Base-by-base conservation (phyloP, 2,329 filamentous ascomycete species). In the Aspergillus sp. region DNA sequence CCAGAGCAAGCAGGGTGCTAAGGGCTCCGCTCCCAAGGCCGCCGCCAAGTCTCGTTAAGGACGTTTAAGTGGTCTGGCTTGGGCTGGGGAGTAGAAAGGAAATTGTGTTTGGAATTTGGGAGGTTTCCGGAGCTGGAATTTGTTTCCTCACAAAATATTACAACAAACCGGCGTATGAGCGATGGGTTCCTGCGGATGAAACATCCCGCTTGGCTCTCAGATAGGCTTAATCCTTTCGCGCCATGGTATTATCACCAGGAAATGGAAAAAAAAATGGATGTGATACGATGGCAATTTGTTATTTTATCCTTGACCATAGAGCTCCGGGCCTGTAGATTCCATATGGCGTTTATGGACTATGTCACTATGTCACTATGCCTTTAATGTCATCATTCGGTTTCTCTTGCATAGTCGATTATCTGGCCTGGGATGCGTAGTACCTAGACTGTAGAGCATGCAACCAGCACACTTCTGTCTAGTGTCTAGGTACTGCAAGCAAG, bases 1-100 rank as follows among this genome's bases (percentile, higher is more conserved):
- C 71, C 78, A 85, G 72, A 90, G 89, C 84, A 98, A 98, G 88
- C 89, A 95, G 82, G 90, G 89, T 67, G 85, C 89, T 58, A 95
- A 95, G 84, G 93, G 93, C 66, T 82, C 90, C 61, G 82, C 81
- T 63, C 74, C 78, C 69, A 96, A 96, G 86, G 84, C 89, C 64
- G 80, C 85, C 70, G 83, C 88, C 70, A 90, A 85, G 69, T 85
- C 81, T 77, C 90, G 90, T 77, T 95, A 89, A 87, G 50, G 40
- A 34, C 31, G 39, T 30, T 39, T 51, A 51, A 52, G 19, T 19
- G 19, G 56, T 55, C 44, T 57, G 54, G 59, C 51, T 59, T 57
- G 58, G 57, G 53, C 53, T 57, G 52, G 59, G 53, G 49, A 47
- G 47, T 11, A 44, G 48, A 51, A 51, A 47, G 50, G 53, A 49